Evolutionary conservation across 352 stramenopile species (phyloP), one percentile per base, ranked within the genome.

Genomic region (Bremia lactucae): DNA sequence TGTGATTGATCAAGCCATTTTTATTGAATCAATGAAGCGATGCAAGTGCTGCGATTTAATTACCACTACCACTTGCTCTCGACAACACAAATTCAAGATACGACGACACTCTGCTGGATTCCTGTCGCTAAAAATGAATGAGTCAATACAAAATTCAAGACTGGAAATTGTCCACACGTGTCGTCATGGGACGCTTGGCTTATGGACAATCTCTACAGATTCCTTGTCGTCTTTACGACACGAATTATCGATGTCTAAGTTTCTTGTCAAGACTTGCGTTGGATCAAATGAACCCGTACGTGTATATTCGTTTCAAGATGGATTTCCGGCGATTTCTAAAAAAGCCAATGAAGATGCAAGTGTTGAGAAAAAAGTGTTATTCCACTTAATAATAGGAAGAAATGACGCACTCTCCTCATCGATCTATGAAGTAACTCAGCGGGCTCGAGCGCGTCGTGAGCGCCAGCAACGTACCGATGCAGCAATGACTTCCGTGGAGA

Each of bases 151-250:
- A 16, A n/a, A 10, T 9, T 40, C 42, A 5, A 24, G 41, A 13
- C 31, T 77, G 16, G 57, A 61, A 6, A 26, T 87, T 19, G 59
- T 85, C 0, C 72, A 85, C 34, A 65, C 81, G 42, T 87, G 75
- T 21, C 46, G 49, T 24, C 51, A 54, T 16, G 75, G 75, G 23
- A 72, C 59, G 36, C 35, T 87, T 4, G 72, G 69, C 0, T 65
- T 65, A 23, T 85, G 72, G 70, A 67, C 46, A 37, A 48, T 83
- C n/a, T 59, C 67, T 10, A 15, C 28, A 14, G 28, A 37, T 9
- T 21, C 41, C 35, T 14, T 50, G 15, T 19, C 41, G 8, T 51
- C 46, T 25, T 42, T 40, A 28, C 49, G 9, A 2, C 44, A 34
- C 2, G 42, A 31, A 19, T 11, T 26, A 13, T 24, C 42, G 9